Evolutionary conservation across 2,329 filamentous ascomycete genomes (phyloP).

Genomic region (Rhynchosporium secalis): DNA sequence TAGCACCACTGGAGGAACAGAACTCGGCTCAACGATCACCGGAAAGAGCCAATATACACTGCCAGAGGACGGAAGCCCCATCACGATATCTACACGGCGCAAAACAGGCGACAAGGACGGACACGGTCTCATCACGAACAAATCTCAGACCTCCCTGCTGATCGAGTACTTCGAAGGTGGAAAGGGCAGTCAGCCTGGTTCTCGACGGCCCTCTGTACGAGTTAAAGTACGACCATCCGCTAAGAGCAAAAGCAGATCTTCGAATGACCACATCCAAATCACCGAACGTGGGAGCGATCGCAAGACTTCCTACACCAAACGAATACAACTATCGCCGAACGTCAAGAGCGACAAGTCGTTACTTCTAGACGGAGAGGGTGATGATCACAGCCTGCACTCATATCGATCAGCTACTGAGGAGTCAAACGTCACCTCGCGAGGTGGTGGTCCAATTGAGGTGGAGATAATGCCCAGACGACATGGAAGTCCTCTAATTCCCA

Average conservation of each 20-base stretch:
- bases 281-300: conserved; percentile 75
- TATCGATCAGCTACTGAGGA: conserved; percentile 78
- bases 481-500: conserved; percentile 68
- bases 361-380: conserved; percentile 50
- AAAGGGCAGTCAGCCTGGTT: conserved; percentile 52
- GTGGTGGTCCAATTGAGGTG: conserved; percentile 75
- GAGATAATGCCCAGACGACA: conserved; percentile 69
- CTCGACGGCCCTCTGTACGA: conserved; percentile 66
- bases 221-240: conserved; percentile 70
- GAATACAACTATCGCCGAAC: conserved; percentile 61
- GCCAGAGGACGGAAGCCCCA: conserved; percentile 83
- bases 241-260: conserved; percentile 46
- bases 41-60: conserved; percentile 74
- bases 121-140: conserved; percentile 50
- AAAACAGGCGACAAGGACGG: conserved; percentile 56
- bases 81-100: conserved; percentile 82
- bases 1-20: conserved; percentile 57
- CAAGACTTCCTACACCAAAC: conserved; percentile 68
- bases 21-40: conserved; percentile 65
- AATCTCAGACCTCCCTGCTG: conserved; percentile 69
- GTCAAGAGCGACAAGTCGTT: conserved; percentile 44
- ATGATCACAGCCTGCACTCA: conserved; percentile 68
- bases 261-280: conserved; percentile 79
- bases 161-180: conserved; percentile 76
- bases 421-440: conserved; percentile 69